Evolutionary conservation across 1,284 basidiomycete genomes (phyloP).

Genomic region (Retiboletus flavoniger): DNA sequence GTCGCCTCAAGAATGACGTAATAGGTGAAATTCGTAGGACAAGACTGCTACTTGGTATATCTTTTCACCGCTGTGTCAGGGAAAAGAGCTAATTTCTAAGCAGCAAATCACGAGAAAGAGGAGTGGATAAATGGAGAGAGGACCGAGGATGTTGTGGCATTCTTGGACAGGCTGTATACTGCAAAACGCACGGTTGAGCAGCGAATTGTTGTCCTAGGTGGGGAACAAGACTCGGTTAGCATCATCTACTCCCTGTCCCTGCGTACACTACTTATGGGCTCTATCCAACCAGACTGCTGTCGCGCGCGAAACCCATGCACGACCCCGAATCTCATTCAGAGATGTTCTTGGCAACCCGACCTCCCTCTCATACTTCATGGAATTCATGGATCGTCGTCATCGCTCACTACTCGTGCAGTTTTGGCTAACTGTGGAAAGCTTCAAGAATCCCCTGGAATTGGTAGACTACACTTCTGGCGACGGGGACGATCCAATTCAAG

Average conservation of each 20-base stretch:
- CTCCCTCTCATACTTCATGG: slow-evolving; percentile 94
- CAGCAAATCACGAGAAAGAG: slow-evolving; percentile 79
- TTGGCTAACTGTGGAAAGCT: slow-evolving; percentile 95
- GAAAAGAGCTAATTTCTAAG: slow-evolving; percentile 10
- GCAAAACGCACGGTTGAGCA: slow-evolving; percentile 86
- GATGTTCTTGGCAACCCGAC: slow-evolving; percentile 85
- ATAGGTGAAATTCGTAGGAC: slow-evolving; percentile 84
- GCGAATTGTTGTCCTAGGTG: slow-evolving; percentile 78
- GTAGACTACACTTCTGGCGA: slow-evolving; percentile 70
- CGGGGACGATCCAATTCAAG: slow-evolving; percentile 64
- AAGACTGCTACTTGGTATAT: slow-evolving; percentile 61
- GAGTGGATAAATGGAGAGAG: slow-evolving; percentile 81
- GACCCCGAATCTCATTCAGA: slow-evolving; percentile 54
- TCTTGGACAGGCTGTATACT: slow-evolving; percentile 83
- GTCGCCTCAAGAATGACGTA: slow-evolving; percentile 88
- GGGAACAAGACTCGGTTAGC: slow-evolving; percentile 60
- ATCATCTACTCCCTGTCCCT: neutral
- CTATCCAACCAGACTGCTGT: slow-evolving; percentile 32
- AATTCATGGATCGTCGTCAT: slow-evolving; percentile 91
- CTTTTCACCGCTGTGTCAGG: neutral
- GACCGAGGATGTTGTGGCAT: slow-evolving; percentile 82
- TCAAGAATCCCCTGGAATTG: slow-evolving; percentile 93
- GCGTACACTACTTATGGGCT: slow-evolving; percentile 3
- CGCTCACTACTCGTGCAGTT: slow-evolving; percentile 90
- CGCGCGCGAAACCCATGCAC: slow-evolving; percentile 41